These are phyloP conservation scores for Glebionis coronaria DNA, from an alignment of 129 eudicot species.

Conservation along the genomic window DNA sequence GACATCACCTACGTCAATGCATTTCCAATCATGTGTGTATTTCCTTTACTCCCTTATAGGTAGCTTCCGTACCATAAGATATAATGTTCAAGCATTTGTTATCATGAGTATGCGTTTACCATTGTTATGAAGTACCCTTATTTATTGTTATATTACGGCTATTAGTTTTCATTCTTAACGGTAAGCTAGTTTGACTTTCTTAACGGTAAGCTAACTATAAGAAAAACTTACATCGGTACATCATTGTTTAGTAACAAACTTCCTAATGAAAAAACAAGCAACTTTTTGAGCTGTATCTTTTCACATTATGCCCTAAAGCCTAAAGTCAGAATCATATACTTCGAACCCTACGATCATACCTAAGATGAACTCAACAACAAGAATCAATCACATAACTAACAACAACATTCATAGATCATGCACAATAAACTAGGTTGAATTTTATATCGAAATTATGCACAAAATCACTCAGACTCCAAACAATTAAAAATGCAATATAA, in stretches of 20 bases:
- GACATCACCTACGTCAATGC: not conserved
- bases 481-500: too few species aligned
- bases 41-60: constrained; percentile 11
- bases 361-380: too few species aligned
- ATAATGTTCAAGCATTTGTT: not conserved
- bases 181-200: not conserved
- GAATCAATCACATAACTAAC: not conserved
- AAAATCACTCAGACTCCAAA: too few species aligned
- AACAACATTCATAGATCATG: not conserved
- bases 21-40: not conserved
- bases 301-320: constrained; percentile 25
- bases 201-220: not conserved
- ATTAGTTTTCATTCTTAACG: not conserved
- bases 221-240: constrained; percentile 1
- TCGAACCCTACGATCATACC: too few species aligned
- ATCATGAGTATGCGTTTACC: not conserved
- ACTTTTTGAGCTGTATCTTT: not conserved
- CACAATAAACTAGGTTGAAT: too few species aligned
- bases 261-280: not conserved
- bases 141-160: constrained; percentile 1
- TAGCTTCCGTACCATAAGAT: not conserved
- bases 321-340: constrained; percentile 7
- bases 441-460: too few species aligned
- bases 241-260: not conserved
- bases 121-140: not conserved